Evolutionary conservation across 148 eudicot species (phyloP), one percentile per base, ranked within the genome.

Genomic region (Heliosperma pusillum): DNA sequence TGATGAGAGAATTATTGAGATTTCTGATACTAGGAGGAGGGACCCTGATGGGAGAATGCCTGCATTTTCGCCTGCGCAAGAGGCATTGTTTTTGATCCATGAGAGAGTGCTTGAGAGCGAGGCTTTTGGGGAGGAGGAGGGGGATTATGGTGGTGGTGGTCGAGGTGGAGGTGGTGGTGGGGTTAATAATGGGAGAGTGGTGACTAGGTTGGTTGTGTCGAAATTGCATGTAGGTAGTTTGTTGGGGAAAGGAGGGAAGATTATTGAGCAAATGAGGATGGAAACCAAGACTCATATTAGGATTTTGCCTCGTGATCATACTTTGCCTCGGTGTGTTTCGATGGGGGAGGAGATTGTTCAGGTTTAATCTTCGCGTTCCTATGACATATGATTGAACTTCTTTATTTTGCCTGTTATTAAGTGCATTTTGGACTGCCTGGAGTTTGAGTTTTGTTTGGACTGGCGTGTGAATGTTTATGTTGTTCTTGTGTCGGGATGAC

Each of bases 301-400:
- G 87, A 74, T 95, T 88, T 81, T 95, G 53, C 99, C 99, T 16
- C 88, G 97, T 53, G 97, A 95, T 82, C 91, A 90, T 80, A 85
- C 82, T 10, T 84, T 92, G 78, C 99, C 99, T 42, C 89, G 97
- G 12, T 95, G 99, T 82, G 91, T 95, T 50, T 77, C 91, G 0
- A 83, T 86, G 87, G 88, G 97, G 13, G 99, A 95, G 88, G 99
- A 95, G 85, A 92, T 95, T 83, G 99, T 95, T 88, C 99, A 95
- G 99, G 99, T 95, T 85, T 20, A 70, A 36, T 78, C 76, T 24
- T 75, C 72, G 27, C 67, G 52, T 68, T 71, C 71, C 69, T 69
- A 59, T 59, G 78, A 76, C 72, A 71, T 70, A 70, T 64, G 20
- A 27, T 27, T 11, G 26, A 45, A 56, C 69, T 67, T 73, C 3